Base-by-base conservation (phyloP, 2,329 filamentous ascomycete genomes). In the Cytospora schulzeri region DNA sequence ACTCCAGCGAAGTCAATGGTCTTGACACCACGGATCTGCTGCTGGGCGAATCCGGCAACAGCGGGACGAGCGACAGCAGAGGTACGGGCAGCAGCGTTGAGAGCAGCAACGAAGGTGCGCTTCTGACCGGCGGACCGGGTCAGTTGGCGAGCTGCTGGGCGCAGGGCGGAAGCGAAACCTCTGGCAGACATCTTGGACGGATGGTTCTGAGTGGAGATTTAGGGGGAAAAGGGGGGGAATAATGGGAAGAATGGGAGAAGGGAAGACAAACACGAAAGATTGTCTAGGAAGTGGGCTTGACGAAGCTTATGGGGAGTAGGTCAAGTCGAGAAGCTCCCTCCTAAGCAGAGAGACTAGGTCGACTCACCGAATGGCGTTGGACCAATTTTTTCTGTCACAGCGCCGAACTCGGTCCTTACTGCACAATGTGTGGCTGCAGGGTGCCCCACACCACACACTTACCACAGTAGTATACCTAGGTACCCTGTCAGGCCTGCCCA, bases 1-100 rank as follows among this genome's bases (percentile, higher is more conserved):
- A 86, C 85, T 75, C 93, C 95, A 72, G 95, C 95, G 80, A 99
- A 99, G 88, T 98, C 93, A 80, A 99, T 94, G 73, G 94, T 97
- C 92, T 99, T 98, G 76, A 97, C 82, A 79, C 95, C 95, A 77
- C 95, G 90, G 71, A 86, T 83, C 84, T 92, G 90, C 78, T 88
- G 84, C 67, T 74, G 73, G 63, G 75, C 75, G 70, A 78, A 76
- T 68, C 77, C 80, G 71, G 80, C 77, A 57, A 81, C 78, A 70
- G 81, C 81, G 70, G 82, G 79, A 71, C 80, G 74, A 71, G 76
- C 78, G 72, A 79, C 81, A 70, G 84, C 82, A 58, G 62, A 60
- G 71, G 83, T 80, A 70, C 85, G 79, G 69, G 83, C 81, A 68
- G 83, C 79, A 75, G 80, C 83, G 65, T 63, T 60, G 73, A 85